Conservation (phyloP, 192 early-diverging fungal genomes). For the Rhizophagus sp. region DNA sequence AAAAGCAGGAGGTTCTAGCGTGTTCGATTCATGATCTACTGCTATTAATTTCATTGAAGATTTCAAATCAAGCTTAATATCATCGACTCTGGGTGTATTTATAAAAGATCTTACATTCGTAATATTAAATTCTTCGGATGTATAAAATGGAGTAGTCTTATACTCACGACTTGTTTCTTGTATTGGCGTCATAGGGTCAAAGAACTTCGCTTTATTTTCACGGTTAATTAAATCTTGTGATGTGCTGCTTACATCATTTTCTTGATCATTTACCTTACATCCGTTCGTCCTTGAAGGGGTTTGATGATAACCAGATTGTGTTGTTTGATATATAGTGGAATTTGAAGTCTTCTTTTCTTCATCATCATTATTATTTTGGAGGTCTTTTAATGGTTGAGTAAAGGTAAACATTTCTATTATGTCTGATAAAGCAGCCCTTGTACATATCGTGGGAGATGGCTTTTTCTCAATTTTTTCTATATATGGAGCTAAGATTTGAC, state of each 20-base stretch:
- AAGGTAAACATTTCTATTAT: slow-evolving; percentile 23
- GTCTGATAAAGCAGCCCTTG: slow-evolving; percentile 22
- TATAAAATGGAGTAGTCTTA: neutral
- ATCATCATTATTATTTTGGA: neutral
- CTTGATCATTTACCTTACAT: neutral
- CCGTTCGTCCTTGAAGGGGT: neutral
- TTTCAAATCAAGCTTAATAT: neutral
- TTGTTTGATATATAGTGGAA: neutral
- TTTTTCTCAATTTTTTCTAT: slow-evolving; percentile 12
- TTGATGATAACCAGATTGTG: neutral
- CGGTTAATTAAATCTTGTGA: neutral
- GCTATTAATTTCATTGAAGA: neutral
- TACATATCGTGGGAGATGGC: slow-evolving; percentile 25
- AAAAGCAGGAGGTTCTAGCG: neutral
- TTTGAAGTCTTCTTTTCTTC: neutral
- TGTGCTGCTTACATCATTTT: neutral
- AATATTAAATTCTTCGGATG: neutral
- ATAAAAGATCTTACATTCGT: neutral
- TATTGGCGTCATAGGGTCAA: slow-evolving; percentile 16
- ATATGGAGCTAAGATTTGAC: neutral
- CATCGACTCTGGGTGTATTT: neutral
- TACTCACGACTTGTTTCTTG: slow-evolving; percentile 20
- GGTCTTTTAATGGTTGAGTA: slow-evolving; percentile 13
- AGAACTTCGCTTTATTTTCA: neutral
- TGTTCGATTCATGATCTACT: neutral